Evolutionary conservation across 2,329 filamentous ascomycete species (phyloP).

Genomic region (Fusarium lyarnte): DNA sequence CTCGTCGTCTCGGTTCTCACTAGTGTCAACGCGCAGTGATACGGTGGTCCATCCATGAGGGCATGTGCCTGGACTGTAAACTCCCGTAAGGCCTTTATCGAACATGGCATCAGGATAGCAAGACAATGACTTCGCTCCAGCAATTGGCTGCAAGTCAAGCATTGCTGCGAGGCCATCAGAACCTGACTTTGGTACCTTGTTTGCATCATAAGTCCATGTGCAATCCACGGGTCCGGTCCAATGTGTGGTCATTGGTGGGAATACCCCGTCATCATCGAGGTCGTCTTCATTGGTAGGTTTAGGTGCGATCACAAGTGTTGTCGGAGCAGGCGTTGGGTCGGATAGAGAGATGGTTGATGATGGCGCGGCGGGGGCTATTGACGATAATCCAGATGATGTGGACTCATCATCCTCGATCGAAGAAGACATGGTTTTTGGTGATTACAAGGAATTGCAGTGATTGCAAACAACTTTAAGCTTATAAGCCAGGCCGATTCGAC

Average conservation of each 20-base stretch:
- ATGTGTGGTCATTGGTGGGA: conserved; percentile 51
- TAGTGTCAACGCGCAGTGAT: conserved; percentile 45
- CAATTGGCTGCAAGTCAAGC: conserved; percentile 50
- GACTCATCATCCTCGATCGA: conserved; percentile 31
- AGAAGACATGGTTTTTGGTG: conserved; percentile 27
- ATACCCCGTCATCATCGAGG: conserved; percentile 34
- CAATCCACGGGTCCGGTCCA: conserved; percentile 51
- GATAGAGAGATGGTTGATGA: conserved; percentile 27
- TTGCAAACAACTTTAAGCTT: neutral
- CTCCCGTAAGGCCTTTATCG: conserved; percentile 47
- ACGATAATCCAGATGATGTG: conserved; percentile 3
- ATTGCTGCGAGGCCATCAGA: conserved; percentile 48
- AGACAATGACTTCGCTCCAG: conserved; percentile 50
- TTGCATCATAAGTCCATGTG: conserved; percentile 52
- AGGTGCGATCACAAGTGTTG: conserved; percentile 20
- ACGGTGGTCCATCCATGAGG: conserved; percentile 54
- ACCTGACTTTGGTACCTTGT: conserved; percentile 37
- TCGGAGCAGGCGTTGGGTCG: conserved; percentile 24
- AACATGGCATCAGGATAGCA: conserved; percentile 56
- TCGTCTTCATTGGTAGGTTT: conserved; percentile 34
- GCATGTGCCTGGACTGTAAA: conserved; percentile 53
- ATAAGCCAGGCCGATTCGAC: conserved; percentile 26
- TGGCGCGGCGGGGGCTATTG: conserved; percentile 27
- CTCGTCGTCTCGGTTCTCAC: conserved; percentile 40
- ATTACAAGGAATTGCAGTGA: conserved; percentile 8